Evolutionary conservation across 2,329 filamentous ascomycete species (phyloP), one percentile per base, ranked within the genome.

Genomic region (Botrytis medusae): DNA sequence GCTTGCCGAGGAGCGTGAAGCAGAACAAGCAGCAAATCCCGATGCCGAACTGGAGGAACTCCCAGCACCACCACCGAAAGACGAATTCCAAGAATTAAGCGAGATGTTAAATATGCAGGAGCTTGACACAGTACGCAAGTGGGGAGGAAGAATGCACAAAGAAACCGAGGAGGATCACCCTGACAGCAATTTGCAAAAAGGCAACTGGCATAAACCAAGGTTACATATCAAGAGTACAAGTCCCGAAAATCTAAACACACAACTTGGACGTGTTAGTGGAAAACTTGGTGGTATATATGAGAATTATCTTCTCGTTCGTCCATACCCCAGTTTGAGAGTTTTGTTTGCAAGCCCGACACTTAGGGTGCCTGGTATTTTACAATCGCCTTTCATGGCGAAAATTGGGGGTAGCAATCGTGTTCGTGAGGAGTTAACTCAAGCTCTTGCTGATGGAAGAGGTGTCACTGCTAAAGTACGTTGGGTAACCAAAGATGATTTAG

Each of bases 401-500:
- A 86, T 89, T 40, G 87, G 87, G 18, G 87, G 87, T 4, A 84
- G 85, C 0, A 77, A 79, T 4, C 81, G 83, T 25, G 83, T 87
- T 3, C 84, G 85, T 14, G 84, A 88, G 22, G 84, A 86, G 60
- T 82, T 89, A 29, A 81, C 82, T 1, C 81, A 84, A n/a, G 91
- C 92, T 0, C 86, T 95, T 34, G 86, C 87, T 8, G 87, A 91
- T 77, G 91, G 91, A 0, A 87, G 89, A 62, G 90, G 91, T 64
- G 90, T 94, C 8, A 94, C 92, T 1, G 91, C 91, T 6, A 93
- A 93, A 79, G 87, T 95, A 22, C 87, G 88, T 70, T 95, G 92
- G 92, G 82, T 93, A 1, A 86, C 84, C 63, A 83, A 84, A 61
- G 81, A 81, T 8, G 84, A 86, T 48, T 51, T 71, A 0, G 82